phyloP scores from a whole-genome alignment of 345 rosid species.

The Clausena lansium region DNA sequence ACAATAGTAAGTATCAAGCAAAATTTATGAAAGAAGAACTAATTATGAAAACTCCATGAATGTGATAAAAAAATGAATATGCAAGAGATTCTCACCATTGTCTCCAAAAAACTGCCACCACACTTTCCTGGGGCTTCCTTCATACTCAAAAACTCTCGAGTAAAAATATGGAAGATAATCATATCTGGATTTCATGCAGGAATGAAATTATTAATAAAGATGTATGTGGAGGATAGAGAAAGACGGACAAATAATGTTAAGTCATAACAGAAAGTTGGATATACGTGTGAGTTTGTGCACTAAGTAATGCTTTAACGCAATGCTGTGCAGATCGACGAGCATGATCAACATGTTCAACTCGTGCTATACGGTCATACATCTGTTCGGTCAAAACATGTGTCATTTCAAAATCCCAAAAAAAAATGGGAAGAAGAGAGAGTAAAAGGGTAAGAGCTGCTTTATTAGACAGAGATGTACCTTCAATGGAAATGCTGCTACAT shows the following conservation, averaged over 20 bases:
- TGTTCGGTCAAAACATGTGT: slow-evolving; percentile 28
- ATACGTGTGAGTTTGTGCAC: slow-evolving; percentile 70
- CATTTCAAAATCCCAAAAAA: slow-evolving; percentile 10
- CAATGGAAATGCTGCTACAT: slow-evolving; percentile 93
- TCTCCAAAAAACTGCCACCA: slow-evolving; percentile 98
- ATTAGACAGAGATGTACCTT: slow-evolving; percentile 51
- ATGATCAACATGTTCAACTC: slow-evolving; percentile 96
- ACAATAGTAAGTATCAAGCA: not conserved
- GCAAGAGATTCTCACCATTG: slow-evolving; percentile 52
- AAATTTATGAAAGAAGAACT: not conserved
- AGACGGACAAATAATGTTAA: not conserved
- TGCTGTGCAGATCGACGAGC: slow-evolving; percentile 93
- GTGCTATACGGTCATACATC: slow-evolving; percentile 78
- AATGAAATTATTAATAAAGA: slow-evolving; percentile 9
- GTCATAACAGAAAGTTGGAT: slow-evolving; percentile 10
- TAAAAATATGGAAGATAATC: slow-evolving; percentile 93
- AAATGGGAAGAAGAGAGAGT: not conserved
- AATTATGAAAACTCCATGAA: not conserved
- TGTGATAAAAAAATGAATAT: not conserved
- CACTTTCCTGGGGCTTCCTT: slow-evolving; percentile 85
- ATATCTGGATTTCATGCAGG: slow-evolving; percentile 49
- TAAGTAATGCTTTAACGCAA: slow-evolving; percentile 69
- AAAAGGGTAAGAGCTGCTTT: slow-evolving; percentile 3
- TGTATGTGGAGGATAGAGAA: slow-evolving; percentile 14
- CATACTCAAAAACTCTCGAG: slow-evolving; percentile 88